These are phyloP conservation scores for Beta lomatogona DNA, from an alignment of 179 eudicot genomes.

Conservation along the genomic window DNA sequence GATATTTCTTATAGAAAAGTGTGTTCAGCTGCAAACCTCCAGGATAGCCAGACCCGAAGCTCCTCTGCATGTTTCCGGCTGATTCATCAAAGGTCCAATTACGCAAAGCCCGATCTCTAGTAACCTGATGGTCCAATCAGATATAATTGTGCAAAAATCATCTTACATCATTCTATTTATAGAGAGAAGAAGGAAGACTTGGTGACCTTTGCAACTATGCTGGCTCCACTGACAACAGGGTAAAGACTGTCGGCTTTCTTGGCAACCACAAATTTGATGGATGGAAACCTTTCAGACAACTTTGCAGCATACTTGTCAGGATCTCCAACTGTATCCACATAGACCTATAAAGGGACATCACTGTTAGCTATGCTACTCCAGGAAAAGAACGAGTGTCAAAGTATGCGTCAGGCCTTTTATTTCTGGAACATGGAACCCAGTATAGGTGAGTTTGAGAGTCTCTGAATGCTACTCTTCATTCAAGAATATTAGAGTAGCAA, in stretches of 20 bases:
- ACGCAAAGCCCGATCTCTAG: constrained; percentile 83
- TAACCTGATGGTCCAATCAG: constrained; percentile 55
- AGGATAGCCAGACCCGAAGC: constrained; percentile 95
- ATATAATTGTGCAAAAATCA: constrained; percentile 12
- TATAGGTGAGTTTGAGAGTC: neutral
- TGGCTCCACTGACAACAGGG: constrained; percentile 99
- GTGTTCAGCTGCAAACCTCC: constrained; percentile 54
- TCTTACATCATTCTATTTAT: constrained; percentile 12
- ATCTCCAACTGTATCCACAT: constrained; percentile 96
- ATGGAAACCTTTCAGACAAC: constrained; percentile 77
- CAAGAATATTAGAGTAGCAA: neutral
- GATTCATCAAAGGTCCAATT: constrained; percentile 89
- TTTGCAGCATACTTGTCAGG: constrained; percentile 73
- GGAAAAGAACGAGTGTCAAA: neutral
- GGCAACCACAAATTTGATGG: constrained; percentile 91
- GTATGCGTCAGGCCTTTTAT: neutral
- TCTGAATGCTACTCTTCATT: neutral
- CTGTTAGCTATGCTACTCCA: constrained; percentile 15
- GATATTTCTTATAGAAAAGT: neutral
- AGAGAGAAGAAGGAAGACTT: constrained; percentile 12
- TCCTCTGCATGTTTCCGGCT: constrained; percentile 67
- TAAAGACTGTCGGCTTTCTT: constrained; percentile 98
- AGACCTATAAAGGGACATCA: constrained; percentile 55
- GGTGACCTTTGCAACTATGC: constrained; percentile 91
- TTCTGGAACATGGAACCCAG: neutral